Percentiles rank a stretch among this genome's conserved stretches.
phyloP scores from a whole-genome alignment of 306 rosid genomes.

The Prunus fruticosa region DNA sequence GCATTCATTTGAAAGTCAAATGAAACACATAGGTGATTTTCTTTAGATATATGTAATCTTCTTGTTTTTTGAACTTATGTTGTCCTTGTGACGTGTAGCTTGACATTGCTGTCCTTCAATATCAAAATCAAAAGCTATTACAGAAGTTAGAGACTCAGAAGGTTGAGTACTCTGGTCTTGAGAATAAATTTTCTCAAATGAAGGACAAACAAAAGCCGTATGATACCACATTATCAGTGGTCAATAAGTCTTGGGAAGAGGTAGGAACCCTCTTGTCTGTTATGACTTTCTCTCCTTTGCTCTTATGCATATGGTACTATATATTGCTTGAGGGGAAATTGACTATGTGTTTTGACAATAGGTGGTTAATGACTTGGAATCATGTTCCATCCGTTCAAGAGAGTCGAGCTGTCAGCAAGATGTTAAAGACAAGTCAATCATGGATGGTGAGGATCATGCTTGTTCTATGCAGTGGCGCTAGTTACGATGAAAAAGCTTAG shows the following conservation, averaged over 20 bases:
- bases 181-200: conserved; percentile 56
- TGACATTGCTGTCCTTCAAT: conserved; percentile 80
- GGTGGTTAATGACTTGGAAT: conserved; percentile 76
- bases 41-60: background rate
- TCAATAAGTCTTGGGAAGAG: conserved; percentile 74
- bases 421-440: conserved; percentile 27
- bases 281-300: conserved; percentile 6
- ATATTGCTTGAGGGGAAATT: conserved; percentile 26
- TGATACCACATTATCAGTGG: conserved; percentile 56
- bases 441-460: conserved; percentile 44
- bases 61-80: conserved; percentile 22
- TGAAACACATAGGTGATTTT: background rate
- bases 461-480: background rate
- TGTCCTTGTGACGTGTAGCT: conserved; percentile 51
- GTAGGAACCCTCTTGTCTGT: conserved; percentile 34
- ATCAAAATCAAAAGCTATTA: conserved; percentile 82
- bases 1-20: background rate
- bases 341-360: conserved; percentile 30
- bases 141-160: conserved; percentile 93
- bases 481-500: background rate
- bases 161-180: conserved; percentile 61
- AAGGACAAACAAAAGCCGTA: conserved; percentile 65
- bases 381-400: conserved; percentile 42
- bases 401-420: conserved; percentile 44
- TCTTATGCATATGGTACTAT: conserved; percentile 13